Conservation (phyloP, 371 early-diverging fungal species). For the Paraphysoderma sedebokerense region DNA sequence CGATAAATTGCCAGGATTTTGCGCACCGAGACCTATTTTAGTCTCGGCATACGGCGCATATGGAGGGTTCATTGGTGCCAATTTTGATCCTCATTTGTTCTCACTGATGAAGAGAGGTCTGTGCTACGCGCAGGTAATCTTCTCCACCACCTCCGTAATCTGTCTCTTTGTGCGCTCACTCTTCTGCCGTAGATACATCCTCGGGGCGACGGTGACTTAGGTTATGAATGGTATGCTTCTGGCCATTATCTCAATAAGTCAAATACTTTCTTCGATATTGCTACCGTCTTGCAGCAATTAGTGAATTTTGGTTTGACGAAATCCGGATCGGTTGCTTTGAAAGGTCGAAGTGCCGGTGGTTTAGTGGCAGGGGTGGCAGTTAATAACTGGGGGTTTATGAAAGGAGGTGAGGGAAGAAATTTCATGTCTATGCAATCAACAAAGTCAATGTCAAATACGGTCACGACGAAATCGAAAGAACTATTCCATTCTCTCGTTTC, state of each 20-base stretch:
- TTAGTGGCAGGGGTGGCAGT: slow-evolving; percentile 20
- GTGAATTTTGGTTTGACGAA: slow-evolving; percentile 9
- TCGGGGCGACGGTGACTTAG: slow-evolving; percentile 32
- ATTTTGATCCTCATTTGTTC: slow-evolving; percentile 7
- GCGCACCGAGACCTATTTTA: slow-evolving; percentile 12
- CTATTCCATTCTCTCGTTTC: no score
- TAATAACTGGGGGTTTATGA: background rate
- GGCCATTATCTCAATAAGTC: slow-evolving; percentile 21
- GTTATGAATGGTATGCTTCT: slow-evolving; percentile 21
- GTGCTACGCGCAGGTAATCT: slow-evolving; percentile 11
- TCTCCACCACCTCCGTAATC: no score
- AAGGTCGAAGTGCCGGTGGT: slow-evolving; percentile 35
- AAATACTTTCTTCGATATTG: slow-evolving; percentile 27
- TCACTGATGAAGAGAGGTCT: slow-evolving; percentile 25
- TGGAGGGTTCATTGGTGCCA: slow-evolving; percentile 19
- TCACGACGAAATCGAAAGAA: no score
- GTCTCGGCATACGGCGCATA: slow-evolving; percentile 34
- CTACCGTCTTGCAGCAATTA: slow-evolving; percentile 14
- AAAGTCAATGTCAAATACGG: no score
- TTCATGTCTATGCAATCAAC: no score
- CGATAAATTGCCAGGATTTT: no score
- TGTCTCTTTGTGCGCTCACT: no score
- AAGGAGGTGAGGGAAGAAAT: background rate
- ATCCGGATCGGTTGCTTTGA: slow-evolving; percentile 12
- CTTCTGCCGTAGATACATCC: slow-evolving; percentile 28